These are phyloP conservation scores for Vanilla planifolia DNA, from an alignment of 106 monocot genomes.

Conservation along the genomic window DNA sequence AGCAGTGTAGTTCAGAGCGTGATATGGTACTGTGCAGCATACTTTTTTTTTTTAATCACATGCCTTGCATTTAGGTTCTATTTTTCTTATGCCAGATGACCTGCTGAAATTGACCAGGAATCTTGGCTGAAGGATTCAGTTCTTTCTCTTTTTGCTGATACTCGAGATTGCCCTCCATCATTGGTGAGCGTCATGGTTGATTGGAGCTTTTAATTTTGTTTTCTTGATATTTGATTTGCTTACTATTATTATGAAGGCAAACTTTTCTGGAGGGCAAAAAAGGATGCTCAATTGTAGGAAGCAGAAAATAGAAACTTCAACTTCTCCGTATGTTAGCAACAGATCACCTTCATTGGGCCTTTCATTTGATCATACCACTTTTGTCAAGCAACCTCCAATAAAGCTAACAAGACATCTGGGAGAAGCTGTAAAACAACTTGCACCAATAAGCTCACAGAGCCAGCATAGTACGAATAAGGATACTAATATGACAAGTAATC, in stretches of 20 bases:
- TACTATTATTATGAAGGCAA: constrained; percentile 28
- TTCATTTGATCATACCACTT: constrained; percentile 17
- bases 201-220: background rate
- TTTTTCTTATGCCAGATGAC: constrained; percentile 74
- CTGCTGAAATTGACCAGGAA: constrained; percentile 95
- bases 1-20: background rate
- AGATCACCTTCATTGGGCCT: constrained; percentile 22
- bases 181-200: constrained; percentile 52
- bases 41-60: constrained; percentile 17
- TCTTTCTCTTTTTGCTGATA: constrained; percentile 76
- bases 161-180: constrained; percentile 67
- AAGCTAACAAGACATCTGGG: constrained; percentile 42
- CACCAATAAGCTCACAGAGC: constrained; percentile 42
- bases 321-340: constrained; percentile 15
- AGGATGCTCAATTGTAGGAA: constrained; percentile 33
- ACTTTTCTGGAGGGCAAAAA: constrained; percentile 68
- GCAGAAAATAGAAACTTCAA: constrained; percentile 24
- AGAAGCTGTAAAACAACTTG: constrained; percentile 82
- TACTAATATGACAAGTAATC: constrained; percentile 9
- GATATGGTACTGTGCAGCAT: background rate
- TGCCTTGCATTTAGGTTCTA: constrained; percentile 44
- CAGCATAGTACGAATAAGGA: constrained; percentile 20
- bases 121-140: constrained; percentile 80
- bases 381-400: constrained; percentile 19
- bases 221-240: background rate